phyloP scores from a whole-genome alignment of 257 asterid genomes.

The Solanum clarkiae region DNA sequence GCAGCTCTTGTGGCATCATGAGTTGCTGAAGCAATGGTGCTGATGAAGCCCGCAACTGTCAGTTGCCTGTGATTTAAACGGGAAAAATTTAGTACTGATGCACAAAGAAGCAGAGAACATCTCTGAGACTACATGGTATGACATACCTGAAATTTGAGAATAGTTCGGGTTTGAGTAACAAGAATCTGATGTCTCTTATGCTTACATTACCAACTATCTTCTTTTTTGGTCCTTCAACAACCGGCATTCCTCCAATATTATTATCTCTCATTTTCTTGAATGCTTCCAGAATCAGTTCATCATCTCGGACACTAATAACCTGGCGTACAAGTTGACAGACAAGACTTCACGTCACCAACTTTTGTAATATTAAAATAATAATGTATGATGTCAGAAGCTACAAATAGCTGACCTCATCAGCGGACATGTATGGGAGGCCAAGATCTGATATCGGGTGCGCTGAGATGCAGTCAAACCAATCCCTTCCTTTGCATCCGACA shows the following conservation, averaged over 20 bases:
- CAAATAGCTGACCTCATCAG: conserved; percentile 35
- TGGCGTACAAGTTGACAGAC: background rate
- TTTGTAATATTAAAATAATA: background rate
- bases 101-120: background rate
- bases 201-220: conserved; percentile 70
- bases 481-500: conserved; percentile 63
- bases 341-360: background rate
- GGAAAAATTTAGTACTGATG: background rate
- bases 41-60: conserved; percentile 57
- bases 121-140: background rate
- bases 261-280: conserved; percentile 83
- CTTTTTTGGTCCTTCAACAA: conserved; percentile 41
- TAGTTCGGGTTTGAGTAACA: conserved; percentile 72
- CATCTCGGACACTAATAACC: conserved; percentile 48
- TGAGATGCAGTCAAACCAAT: conserved; percentile 75
- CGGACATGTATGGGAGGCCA: conserved; percentile 81
- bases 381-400: background rate
- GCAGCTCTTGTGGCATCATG: conserved; percentile 24
- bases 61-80: conserved; percentile 35
- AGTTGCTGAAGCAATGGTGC: conserved; percentile 29
- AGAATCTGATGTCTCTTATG: conserved; percentile 77
- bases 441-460: conserved; percentile 42
- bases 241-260: conserved; percentile 76
- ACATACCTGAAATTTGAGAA: conserved; percentile 56
- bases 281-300: conserved; percentile 67